Conservation (phyloP, 805 yeast species). For the Komagataella phaffii region DNA sequence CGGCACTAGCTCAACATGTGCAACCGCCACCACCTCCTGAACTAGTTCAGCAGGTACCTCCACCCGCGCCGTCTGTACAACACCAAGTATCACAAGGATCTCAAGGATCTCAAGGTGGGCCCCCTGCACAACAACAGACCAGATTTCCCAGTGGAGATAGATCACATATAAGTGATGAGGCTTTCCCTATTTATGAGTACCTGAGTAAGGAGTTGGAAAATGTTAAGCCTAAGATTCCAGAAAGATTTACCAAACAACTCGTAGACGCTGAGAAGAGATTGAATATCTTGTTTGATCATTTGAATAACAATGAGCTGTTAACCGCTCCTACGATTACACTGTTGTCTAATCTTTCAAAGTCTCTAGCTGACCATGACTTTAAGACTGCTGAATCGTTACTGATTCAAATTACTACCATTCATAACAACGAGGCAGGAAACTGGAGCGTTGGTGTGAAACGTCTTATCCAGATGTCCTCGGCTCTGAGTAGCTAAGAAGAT, state of each 20-base stretch:
- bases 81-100: constrained; percentile 1
- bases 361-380: constrained; percentile 42
- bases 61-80: constrained; percentile 9
- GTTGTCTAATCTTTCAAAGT: constrained; percentile 34
- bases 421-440: constrained; percentile 66
- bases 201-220: constrained; percentile 42
- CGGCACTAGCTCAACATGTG: constrained; percentile 1
- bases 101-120: constrained; percentile 8
- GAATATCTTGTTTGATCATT: constrained; percentile 59
- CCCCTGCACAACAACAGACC: constrained; percentile 2
- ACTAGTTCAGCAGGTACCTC: constrained; percentile 1
- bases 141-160: constrained; percentile 54
- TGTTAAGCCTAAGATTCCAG: constrained; percentile 65
- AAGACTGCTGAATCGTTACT: constrained; percentile 42
- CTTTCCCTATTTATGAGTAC: constrained; percentile 43
- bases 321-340: constrained; percentile 39
- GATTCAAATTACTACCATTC: constrained; percentile 45
- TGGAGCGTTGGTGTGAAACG: constrained; percentile 93
- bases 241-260: constrained; percentile 57
- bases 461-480: constrained; percentile 63
- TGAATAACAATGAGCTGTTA: constrained; percentile 60
- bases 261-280: constrained; percentile 76
- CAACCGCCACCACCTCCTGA: constrained; percentile 7
- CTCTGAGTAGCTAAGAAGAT: constrained; percentile 4
- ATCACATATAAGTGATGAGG: constrained; percentile 46